Percentiles rank a stretch among this genome's conserved stretches.
These are phyloP conservation scores for Ambrosiella xylebori DNA, from an alignment of 2,329 filamentous ascomycete genomes.

Conservation along the genomic window DNA sequence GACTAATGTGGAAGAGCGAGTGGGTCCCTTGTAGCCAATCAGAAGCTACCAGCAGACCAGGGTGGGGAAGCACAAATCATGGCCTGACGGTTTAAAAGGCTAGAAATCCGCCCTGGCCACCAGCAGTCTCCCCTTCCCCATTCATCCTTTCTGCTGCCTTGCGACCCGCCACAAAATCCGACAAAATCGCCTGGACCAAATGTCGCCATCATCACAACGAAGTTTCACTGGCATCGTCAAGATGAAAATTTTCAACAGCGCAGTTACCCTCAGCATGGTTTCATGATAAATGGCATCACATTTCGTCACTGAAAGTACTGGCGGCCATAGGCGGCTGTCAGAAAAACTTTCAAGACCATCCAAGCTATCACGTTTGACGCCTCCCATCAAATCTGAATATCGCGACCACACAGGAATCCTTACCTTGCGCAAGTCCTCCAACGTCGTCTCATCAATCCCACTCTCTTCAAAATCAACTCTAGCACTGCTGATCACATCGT, in stretches of 20 bases:
- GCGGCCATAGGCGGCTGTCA: too few species aligned
- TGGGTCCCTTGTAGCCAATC: conserved; percentile 7
- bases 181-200: not conserved
- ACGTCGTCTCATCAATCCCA: conserved; percentile 70
- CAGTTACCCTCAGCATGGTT: too few species aligned
- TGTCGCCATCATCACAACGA: not conserved
- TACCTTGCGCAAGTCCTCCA: conserved; percentile 79
- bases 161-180: not conserved
- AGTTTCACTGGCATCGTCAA: too few species aligned
- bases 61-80: conserved; percentile 3
- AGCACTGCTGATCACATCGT: conserved; percentile 81
- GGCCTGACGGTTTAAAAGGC: conserved; percentile 10
- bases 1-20: conserved; percentile 3
- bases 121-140: conserved; percentile 5
- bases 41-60: not conserved
- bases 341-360: too few species aligned
- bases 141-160: conserved; percentile 5
- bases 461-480: conserved; percentile 93
- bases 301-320: too few species aligned
- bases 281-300: too few species aligned
- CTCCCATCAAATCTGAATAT: too few species aligned
- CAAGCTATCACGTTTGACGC: too few species aligned
- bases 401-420: conserved; percentile 22
- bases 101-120: conserved; percentile 7
- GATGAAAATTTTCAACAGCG: too few species aligned